Conservation (phyloP, 352 stramenopile genomes). For the Phytopythium aichiense region DNA sequence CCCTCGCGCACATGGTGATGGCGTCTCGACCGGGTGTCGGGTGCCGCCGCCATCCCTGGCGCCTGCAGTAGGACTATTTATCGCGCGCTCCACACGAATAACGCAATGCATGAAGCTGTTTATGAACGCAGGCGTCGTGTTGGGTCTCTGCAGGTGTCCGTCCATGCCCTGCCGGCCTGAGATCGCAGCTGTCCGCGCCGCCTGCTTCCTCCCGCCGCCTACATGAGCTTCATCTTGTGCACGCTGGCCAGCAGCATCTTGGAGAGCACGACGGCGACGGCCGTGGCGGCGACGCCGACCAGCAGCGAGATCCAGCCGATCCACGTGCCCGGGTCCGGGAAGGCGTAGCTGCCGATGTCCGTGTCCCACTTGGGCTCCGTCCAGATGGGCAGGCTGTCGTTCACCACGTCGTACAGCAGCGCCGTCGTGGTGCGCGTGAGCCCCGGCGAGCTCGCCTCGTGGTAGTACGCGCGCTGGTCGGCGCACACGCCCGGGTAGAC, state of each 20-base stretch:
- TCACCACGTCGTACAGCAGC: slow-evolving; percentile 56
- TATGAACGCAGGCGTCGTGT: slow-evolving; percentile 3
- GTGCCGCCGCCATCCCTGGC: too few relatives aligned
- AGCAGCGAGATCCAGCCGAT: slow-evolving; percentile 73
- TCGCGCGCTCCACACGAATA: not conserved
- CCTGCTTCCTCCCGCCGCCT: slow-evolving; percentile 10
- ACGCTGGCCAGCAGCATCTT: slow-evolving; percentile 56
- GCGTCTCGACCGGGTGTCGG: too few relatives aligned
- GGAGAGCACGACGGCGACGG: slow-evolving; percentile 31
- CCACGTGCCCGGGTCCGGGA: slow-evolving; percentile 64
- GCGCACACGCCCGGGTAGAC: slow-evolving; percentile 72
- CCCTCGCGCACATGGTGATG: too few relatives aligned
- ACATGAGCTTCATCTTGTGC: slow-evolving; percentile 84
- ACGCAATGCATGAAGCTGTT: slow-evolving; percentile 1
- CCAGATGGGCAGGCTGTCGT: slow-evolving; percentile 71
- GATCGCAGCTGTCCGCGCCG: too few relatives aligned
- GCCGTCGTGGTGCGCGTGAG: slow-evolving; percentile 44
- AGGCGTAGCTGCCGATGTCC: slow-evolving; percentile 75
- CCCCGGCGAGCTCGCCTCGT: slow-evolving; percentile 70
- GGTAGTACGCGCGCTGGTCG: slow-evolving; percentile 58
- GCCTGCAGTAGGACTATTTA: too few relatives aligned
- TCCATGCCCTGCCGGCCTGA: not conserved
- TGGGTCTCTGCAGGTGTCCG: slow-evolving; percentile 4
- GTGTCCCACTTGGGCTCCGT: slow-evolving; percentile 62
- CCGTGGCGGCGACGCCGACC: slow-evolving; percentile 43